A percentile compares a stretch with the other conserved stretches of the same genome.
Conservation (phyloP, 352 stramenopile genomes). For the Globisporangium recalcitrans region DNA sequence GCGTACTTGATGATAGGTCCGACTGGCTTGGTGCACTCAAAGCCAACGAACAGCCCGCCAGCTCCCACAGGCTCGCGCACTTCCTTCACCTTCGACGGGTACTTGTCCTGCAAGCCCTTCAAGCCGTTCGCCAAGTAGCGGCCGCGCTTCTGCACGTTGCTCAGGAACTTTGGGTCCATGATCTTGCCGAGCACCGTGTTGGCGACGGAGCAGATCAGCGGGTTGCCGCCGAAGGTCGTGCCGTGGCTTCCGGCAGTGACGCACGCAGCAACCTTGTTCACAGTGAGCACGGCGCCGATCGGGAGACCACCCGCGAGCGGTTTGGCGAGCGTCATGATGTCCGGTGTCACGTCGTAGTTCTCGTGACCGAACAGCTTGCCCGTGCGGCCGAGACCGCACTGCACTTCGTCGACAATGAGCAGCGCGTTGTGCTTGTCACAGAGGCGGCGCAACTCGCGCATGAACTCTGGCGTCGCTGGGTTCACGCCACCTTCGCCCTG, state of each 20-base stretch:
- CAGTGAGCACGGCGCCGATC: constrained; percentile 94
- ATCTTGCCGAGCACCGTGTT: constrained; percentile 79
- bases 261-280: constrained; percentile 85
- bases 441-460: constrained; percentile 83
- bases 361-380: constrained; percentile 94
- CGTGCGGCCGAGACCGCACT: constrained; percentile 95
- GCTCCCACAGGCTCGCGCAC: constrained; percentile 60
- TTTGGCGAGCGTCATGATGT: constrained; percentile 98
- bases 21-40: constrained; percentile 69
- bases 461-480: constrained; percentile 89
- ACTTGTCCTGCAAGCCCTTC: constrained; percentile 63
- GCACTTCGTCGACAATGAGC: constrained; percentile 98
- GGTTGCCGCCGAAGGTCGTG: constrained; percentile 96
- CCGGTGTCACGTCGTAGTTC: constrained; percentile 89
- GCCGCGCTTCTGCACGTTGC: constrained; percentile 65
- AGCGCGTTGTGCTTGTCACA: constrained; percentile 94
- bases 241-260: constrained; percentile 93
- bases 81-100: constrained; percentile 65
- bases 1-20: constrained; percentile 62
- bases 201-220: constrained; percentile 91
- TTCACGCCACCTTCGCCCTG: constrained; percentile 94
- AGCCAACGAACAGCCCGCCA: constrained; percentile 70
- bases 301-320: constrained; percentile 94
- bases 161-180: constrained; percentile 56
- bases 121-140: constrained; percentile 52